Evolutionary conservation across 257 asterid species (phyloP), one percentile per base, ranked within the genome.

Genomic region (Solanum pennellii): DNA sequence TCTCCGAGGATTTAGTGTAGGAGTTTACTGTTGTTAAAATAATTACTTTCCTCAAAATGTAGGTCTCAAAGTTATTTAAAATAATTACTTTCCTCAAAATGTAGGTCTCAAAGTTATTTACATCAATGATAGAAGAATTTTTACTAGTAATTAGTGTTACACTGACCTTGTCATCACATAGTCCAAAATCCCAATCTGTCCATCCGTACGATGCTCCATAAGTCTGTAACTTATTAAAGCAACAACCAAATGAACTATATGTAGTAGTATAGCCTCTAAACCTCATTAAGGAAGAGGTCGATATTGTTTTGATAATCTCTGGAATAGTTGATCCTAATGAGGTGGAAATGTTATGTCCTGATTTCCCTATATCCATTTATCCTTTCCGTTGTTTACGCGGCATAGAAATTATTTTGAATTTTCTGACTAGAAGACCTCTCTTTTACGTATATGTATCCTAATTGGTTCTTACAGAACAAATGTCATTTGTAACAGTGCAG

Each of bases 401-500:
- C 45, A 29, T 12, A 10, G 45, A 31, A 31, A 29, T 49, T 49
- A 29, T 12, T 82, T 82, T 82, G 45, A 29, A 20, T 82, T 29
- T 20, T 47, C 44, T 49, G 45, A 29, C 69, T 29, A 37, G 45
- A 12, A 44, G 37, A 87, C 18, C 1, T 71, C n/a, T 45, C 74
- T 82, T 83, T 37, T 42, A 52, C 12, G 60, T 21, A 62, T 52
- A 49, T 23, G 62, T 27, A 76, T 59, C 84, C 75, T 86, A 86
- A 87, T 74, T 92, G 89, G 89, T 87, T 89, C 93, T 92, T 91
- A 91, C 92, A 88, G 90, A 89, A 44, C 86, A 69, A 71, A 79
- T 89, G 87, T 84, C 91, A 60, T 92, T 91, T 89, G 93, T 91
- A 93, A 93, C 98, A 97, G 98, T 90, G 93, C 98, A 97, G 97